A percentile compares a stretch with the other conserved stretches of the same genome.
phyloP scores from a whole-genome alignment of 768 basidiomycete species.

The Cubamyces lactineus region DNA sequence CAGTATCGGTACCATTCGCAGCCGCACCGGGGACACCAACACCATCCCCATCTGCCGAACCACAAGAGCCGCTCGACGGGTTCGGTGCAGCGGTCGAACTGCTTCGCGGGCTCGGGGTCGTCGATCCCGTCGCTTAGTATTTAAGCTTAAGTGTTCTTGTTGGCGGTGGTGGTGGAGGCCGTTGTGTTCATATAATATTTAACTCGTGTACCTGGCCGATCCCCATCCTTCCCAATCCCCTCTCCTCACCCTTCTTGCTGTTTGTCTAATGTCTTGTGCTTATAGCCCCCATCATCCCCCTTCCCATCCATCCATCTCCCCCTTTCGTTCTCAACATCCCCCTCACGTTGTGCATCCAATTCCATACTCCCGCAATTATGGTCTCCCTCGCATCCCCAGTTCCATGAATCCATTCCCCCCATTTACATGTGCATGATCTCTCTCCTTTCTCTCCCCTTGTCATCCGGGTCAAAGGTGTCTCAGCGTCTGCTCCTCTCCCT shows the following conservation, averaged over 20 bases:
- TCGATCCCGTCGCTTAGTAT: conserved; percentile 31
- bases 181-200: conserved; percentile 7
- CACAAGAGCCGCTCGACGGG: conserved; percentile 58
- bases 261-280: conserved; percentile 9
- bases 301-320: neutral
- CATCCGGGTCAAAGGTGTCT: neutral
- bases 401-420: neutral
- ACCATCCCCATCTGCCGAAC: conserved; percentile 59
- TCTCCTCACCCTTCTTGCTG: neutral
- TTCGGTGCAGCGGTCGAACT: conserved; percentile 54
- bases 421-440: conserved; percentile 16
- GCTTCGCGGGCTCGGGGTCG: conserved; percentile 31
- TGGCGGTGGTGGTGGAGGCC: neutral
- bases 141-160: conserved; percentile 1
- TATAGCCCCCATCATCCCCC: neutral
- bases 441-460: neutral
- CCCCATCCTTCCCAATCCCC: neutral
- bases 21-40: conserved; percentile 56
- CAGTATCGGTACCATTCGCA: conserved; percentile 44
- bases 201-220: neutral
- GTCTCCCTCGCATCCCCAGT: neutral
- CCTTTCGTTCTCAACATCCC: neutral
- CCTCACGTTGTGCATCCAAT: neutral
- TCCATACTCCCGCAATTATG: neutral
- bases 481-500: neutral